Evolutionary conservation across 148 eudicot genomes (phyloP).

Genomic region (Euryodendron excelsum): DNA sequence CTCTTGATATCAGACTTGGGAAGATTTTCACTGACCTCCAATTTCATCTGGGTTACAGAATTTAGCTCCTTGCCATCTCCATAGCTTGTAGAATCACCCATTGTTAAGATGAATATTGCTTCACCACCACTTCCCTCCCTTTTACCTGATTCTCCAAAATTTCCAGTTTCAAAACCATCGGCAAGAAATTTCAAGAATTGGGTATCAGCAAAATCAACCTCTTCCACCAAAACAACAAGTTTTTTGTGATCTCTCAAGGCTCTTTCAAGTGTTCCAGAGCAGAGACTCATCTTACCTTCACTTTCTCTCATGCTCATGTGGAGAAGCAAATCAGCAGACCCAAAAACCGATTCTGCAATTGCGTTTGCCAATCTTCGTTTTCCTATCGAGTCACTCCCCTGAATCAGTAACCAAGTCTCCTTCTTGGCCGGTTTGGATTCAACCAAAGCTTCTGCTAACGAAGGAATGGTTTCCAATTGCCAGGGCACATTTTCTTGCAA

Average conservation of each 20-base stretch:
- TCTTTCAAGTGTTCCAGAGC: conserved; percentile 25
- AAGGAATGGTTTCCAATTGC: conserved; percentile 35
- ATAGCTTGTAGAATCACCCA: conserved; percentile 11
- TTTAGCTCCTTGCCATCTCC: conserved; percentile 10
- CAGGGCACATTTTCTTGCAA: conserved; percentile 55
- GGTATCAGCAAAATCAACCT: conserved; percentile 40
- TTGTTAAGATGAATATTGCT: conserved; percentile 35
- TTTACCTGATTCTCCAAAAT: conserved; percentile 14
- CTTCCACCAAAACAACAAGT: conserved; percentile 42
- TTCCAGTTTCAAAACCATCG: conserved; percentile 27
- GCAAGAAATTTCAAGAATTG: conserved; percentile 34
- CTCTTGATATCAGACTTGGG: conserved; percentile 32
- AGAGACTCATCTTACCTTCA: not conserved
- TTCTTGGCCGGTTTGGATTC: conserved; percentile 14
- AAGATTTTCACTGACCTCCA: conserved; percentile 30
- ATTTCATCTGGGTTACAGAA: conserved; percentile 39
- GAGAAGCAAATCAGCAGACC: conserved; percentile 38
- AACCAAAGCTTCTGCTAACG: conserved; percentile 31
- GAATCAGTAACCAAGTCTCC: conserved; percentile 36
- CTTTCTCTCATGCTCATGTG: conserved; percentile 34
- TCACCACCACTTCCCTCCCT: conserved; percentile 11
- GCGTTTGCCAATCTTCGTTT: conserved; percentile 42
- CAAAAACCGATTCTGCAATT: conserved; percentile 37
- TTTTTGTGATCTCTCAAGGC: conserved; percentile 32
- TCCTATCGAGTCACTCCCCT: conserved; percentile 48